Evolutionary conservation across 345 rosid genomes (phyloP), one percentile per base, ranked within the genome.

Genomic region (Mercurialis annua): DNA sequence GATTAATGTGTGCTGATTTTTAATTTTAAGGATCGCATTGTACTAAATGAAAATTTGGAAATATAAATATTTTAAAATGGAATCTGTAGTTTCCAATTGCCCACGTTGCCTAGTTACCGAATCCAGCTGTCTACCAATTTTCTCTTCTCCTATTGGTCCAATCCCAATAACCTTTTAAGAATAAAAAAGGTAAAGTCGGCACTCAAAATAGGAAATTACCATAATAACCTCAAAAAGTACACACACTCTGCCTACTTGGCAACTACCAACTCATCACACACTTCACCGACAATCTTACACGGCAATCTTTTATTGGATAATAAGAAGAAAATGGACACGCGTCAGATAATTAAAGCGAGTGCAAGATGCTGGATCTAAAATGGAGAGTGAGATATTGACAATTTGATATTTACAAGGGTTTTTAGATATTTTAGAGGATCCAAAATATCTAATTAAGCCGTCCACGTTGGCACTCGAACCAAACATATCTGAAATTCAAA

Each of bases 381-480:
- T 14, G 9, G 70, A 7, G 60, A 33, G 50, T 57, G 57, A 36
- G 57, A 47, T 33, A 24, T 36, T 14, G 42, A 73, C n/a, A n/a
- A n/a, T n/a, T n/a, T 48, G 1, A 43, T 30, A 11, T 24, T 3
- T 40, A 9, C 2, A 64, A 21, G 44, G 43, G 18, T n/a, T n/a
- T n/a, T n/a, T 18, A 86, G 87, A 86, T 88, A 80, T n/a, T 87
- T 83, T 75, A 62, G 74, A 69, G 74, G 81, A 90, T 88, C 80
- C 66, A 81, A 89, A 90, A 90, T 85, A 90, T 90, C 91, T 81
- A 67, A 77, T 73, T 71, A 57, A 80, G 69, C 72, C 81, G 83
- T 84, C 96, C 97, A 93, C 91, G 96, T 81, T 50, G 86, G 89
- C 95, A 68, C 5, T 14, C 1, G 15, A n/a, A 42, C 64, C 21